These are phyloP conservation scores for Sclerotinia minor DNA, from an alignment of 2,329 filamentous ascomycete species.

Conservation along the genomic window DNA sequence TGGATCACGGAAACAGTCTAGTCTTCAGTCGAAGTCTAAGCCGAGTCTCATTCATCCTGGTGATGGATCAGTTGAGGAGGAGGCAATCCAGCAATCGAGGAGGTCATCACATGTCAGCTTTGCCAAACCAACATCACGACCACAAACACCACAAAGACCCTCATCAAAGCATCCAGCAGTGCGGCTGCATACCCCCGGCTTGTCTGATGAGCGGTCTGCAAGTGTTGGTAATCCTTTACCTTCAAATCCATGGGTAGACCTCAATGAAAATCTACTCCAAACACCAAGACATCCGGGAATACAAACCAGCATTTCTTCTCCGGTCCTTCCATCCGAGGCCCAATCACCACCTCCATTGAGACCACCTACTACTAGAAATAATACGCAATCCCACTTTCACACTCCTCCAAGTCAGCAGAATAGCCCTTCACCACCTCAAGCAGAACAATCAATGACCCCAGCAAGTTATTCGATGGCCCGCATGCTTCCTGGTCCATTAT, in stretches of 20 bases:
- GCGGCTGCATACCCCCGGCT: constrained; percentile 27
- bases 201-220: constrained; percentile 21
- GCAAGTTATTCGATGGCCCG: constrained; percentile 51
- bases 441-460: constrained; percentile 44
- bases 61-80: constrained; percentile 29
- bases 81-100: constrained; percentile 26
- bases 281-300: constrained; percentile 34
- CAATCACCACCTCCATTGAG: constrained; percentile 31
- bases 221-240: constrained; percentile 35
- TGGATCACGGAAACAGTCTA: constrained; percentile 25
- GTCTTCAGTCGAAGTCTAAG: constrained; percentile 26
- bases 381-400: constrained; percentile 36
- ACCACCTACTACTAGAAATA: constrained; percentile 34
- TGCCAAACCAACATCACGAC: constrained; percentile 30
- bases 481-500: constrained; percentile 58
- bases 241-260: constrained; percentile 37
- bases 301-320: constrained; percentile 34
- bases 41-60: constrained; percentile 25
- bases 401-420: constrained; percentile 39
- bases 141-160: constrained; percentile 33
- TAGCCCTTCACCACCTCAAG: constrained; percentile 42
- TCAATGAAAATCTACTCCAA: constrained; percentile 32
- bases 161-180: constrained; percentile 33
- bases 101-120: constrained; percentile 40
- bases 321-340: constrained; percentile 39